Conservation (phyloP, 2,329 filamentous ascomycete genomes). For the Apiospora rasikravindrae region DNA sequence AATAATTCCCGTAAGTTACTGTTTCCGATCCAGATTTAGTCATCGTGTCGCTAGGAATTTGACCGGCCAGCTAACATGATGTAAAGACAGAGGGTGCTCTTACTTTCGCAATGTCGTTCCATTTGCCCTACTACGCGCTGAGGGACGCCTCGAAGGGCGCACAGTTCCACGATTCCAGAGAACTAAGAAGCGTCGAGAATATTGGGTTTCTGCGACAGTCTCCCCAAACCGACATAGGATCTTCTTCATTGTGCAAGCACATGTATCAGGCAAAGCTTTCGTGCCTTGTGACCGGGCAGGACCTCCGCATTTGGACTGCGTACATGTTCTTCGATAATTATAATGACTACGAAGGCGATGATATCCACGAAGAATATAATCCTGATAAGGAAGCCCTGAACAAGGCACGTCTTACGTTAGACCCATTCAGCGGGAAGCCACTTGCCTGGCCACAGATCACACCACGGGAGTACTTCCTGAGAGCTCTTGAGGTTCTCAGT, state of each 20-base stretch:
- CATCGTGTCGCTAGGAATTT: too few species aligned
- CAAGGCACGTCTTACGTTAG: neutral
- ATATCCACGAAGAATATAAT: neutral
- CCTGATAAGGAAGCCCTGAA: neutral
- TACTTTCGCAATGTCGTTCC: neutral
- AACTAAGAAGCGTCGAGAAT: too few species aligned
- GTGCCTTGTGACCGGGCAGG: neutral
- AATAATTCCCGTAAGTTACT: neutral
- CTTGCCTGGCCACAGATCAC: neutral
- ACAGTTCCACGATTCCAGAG: accelerated
- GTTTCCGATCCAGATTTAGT: too few species aligned
- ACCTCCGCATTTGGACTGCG: neutral
- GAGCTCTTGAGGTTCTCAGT: neutral
- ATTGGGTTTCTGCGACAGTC: neutral
- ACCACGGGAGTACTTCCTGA: neutral
- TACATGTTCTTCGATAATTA: neutral
- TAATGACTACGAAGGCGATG: neutral
- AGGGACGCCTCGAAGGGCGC: neutral
- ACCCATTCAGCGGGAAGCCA: neutral
- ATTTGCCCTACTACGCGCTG: neutral
- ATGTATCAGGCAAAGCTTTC: neutral
- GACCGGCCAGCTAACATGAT: neutral
- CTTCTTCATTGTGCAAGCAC: neutral
- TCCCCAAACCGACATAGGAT: accelerated
- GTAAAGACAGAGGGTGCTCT: neutral